These are phyloP conservation scores for Cynara cardunculus DNA, from an alignment of 129 eudicot species.

Conservation along the genomic window DNA sequence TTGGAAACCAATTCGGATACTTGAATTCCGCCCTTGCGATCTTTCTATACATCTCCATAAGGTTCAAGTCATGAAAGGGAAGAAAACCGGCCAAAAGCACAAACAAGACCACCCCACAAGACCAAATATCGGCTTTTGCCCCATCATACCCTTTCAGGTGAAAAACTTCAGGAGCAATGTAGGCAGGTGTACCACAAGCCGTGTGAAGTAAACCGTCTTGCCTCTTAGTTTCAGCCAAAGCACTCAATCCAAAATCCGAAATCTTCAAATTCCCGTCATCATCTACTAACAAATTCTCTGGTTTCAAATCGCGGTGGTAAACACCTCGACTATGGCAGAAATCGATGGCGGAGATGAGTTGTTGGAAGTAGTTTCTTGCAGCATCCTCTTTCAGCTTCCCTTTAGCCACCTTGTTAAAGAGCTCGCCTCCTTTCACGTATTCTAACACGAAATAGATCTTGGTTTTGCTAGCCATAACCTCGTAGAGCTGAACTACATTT, in stretches of 20 bases:
- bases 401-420: slow-evolving; percentile 56
- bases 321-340: slow-evolving; percentile 78
- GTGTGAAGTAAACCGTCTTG: slow-evolving; percentile 79
- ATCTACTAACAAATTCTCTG: slow-evolving; percentile 62
- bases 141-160: slow-evolving; percentile 62
- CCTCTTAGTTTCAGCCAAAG: slow-evolving; percentile 50
- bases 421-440: slow-evolving; percentile 67
- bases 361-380: slow-evolving; percentile 61
- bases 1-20: slow-evolving; percentile 49
- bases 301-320: slow-evolving; percentile 71
- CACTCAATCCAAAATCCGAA: slow-evolving; percentile 74
- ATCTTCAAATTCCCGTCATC: slow-evolving; percentile 65
- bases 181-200: slow-evolving; percentile 79
- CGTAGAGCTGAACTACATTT: slow-evolving; percentile 61
- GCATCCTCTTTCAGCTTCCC: slow-evolving; percentile 58
- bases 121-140: slow-evolving; percentile 35
- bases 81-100: slow-evolving; percentile 55
- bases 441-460: slow-evolving; percentile 78
- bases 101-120: slow-evolving; percentile 52
- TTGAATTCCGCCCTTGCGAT: slow-evolving; percentile 57
- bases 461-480: slow-evolving; percentile 68
- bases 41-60: slow-evolving; percentile 77
- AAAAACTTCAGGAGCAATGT: slow-evolving; percentile 71
- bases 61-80: slow-evolving; percentile 63
- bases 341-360: slow-evolving; percentile 56